Evolutionary conservation across 371 early-diverging fungal genomes (phyloP), one percentile per base, ranked within the genome.

Genomic region (Mucor mucedo): DNA sequence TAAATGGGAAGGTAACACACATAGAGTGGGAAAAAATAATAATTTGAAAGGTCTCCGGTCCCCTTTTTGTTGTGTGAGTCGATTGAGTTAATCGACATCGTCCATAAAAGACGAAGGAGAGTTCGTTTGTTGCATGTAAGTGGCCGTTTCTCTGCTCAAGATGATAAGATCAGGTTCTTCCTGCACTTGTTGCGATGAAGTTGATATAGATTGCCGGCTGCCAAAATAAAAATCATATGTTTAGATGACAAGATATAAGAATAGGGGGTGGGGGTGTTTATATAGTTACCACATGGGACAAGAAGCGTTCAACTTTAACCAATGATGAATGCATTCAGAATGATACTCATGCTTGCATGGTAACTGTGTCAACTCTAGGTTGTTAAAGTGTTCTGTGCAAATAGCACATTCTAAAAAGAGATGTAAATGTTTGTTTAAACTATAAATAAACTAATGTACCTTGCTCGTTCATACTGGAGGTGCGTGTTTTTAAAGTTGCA

Each of bases 281-380:
- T 42, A 44, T 44, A 14, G n/a, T 44, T 59, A 65, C 65, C 65
- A 65, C 28, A 65, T 65, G 3, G 65, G 65, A 53, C 65, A 65
- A 52, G 58, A 52, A 16, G 58, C 33, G 0, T 65, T 65, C n/a
- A 65, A 28, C 3, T 21, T 35, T 21, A 65, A 44, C 65, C 65
- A 65, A 27, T 65, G 47, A 39, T 1, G 13, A 3, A 65, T 65
- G 29, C 65, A 65, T 2, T 45, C 65, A 14, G 65, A 58, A 5
- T 65, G 65, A 45, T 54, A 65, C 29, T 52, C 38, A 38, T 65
- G 65, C 9, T 53, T 10, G 11, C 65, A 65, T 2, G 65, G 65
- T 39, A 65, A 7, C 35, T 38, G 40, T 7, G 54, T 45, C 10
- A 61, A 32, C 21, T 53, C 47, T 21, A 44, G 2, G 21, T 44